Base-by-base conservation (phyloP, 2,329 filamentous ascomycete species). In the Ceratocystis harringtonii region DNA sequence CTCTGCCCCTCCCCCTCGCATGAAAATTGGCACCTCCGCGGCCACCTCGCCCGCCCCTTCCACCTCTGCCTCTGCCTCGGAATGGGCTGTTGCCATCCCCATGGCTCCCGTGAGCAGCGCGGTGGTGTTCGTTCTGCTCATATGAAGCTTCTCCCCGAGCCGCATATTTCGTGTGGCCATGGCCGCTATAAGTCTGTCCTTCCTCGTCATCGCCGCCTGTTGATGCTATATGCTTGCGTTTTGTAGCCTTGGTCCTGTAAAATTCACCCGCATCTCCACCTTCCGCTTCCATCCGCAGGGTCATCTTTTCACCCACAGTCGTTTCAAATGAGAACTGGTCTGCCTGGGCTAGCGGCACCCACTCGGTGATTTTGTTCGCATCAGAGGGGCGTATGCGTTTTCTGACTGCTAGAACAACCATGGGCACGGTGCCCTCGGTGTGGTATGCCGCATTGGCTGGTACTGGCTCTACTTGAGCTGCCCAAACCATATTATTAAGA, bases 401-500 rank as follows among this genome's bases (percentile, higher is more conserved):
- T 48, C 87, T 83, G 60, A 92, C 80, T 1, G 90, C 92, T 45
- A 99, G 80, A 1, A 97, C 89, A 10, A 97, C 86, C 10, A 90
- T 81, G 0, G 92, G 91, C 0, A 81, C 82, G 0, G 83, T 80
- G 71, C 91, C 92, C 69, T 95, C 90, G 0, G 90, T 92, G 76
- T 94, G 88, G 70, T 85, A 86, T 58, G 80, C 81, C 48, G 86
- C 83, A 0, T 81, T 82, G 17, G 83, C 77, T 0, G 86, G 84
- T 0, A 92, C 80, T 0, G 94, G 90, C 41, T 84, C 81, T 10
- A 96, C 83, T 55, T 85, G 82, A 17, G 87, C 90, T 4, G 92
- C 94, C 92, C 92, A 99, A 48, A 97, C 81, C 70, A 83, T 87
- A 73, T 91, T 86, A 68, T 96, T 88, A 69, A 84, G 85, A 69